Conservation (phyloP, 2,329 filamentous ascomycete species). For the Botrytis deweyae region DNA sequence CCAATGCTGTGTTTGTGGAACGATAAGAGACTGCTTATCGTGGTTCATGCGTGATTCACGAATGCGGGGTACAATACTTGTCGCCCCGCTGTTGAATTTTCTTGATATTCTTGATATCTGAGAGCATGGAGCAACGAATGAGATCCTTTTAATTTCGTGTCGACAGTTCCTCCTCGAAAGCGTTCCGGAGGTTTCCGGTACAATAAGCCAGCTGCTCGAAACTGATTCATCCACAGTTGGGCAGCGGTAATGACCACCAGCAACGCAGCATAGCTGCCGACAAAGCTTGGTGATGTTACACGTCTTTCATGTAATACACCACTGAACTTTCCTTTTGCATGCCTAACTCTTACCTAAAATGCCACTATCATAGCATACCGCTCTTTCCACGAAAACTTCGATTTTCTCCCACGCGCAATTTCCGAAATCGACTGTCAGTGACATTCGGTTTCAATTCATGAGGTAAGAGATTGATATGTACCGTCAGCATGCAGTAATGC, state of each 20-base stretch:
- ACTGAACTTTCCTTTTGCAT: neutral
- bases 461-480: constrained; percentile 15
- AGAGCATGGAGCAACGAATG: neutral
- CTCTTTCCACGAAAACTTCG: neutral
- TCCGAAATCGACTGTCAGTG: constrained; percentile 5
- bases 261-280: neutral
- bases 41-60: constrained; percentile 2
- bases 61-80: constrained; percentile 14
- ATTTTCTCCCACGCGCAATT: constrained; percentile 10
- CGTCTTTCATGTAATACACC: neutral
- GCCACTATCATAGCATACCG: constrained; percentile 3
- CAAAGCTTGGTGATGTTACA: neutral
- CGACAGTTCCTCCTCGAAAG: neutral
- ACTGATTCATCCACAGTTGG: neutral
- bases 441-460: constrained; percentile 4
- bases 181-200: neutral
- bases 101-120: neutral
- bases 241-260: neutral
- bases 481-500: constrained; percentile 14
- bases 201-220: neutral
- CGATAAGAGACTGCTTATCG: constrained; percentile 17
- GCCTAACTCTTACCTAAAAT: neutral
- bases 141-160: neutral
- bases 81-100: constrained; percentile 2
- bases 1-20: neutral